Evolutionary conservation across 495 filamentous ascomycete species (phyloP), one percentile per base, ranked within the genome.

Genomic region (Penicillium macrosclerotiorum): DNA sequence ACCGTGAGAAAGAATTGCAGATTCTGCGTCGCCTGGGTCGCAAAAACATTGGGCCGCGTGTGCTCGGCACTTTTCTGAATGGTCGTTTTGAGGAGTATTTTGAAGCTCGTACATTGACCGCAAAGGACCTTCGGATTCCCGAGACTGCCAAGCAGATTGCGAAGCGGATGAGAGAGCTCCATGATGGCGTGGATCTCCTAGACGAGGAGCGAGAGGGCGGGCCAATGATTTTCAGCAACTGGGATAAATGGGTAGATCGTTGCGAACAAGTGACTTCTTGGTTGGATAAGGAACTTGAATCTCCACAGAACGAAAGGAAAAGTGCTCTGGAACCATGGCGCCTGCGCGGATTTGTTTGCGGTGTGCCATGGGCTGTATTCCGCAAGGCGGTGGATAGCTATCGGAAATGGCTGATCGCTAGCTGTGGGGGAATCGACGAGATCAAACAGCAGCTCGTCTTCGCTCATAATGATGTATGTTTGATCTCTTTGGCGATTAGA

Each of bases 11-110:
- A 18, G 93, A 99, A 66, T 71, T 99, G 22, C 80, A 82, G 37
- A 93, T 97, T 39, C 77, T 99, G 14, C 79, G 84, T 32, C 84
- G 93, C 9, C 79, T 99, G 12, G 89, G 89, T 9, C 80, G 86
- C 25, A 93, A 96, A 77, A 85, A 85, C 47, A 99, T 99, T 42
- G 93, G 93, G 4, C 93, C 93, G 9, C 82, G 89, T 16, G 72
- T 99, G n/a, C 73, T 97, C 0, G 93, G 94, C 6, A 96, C 89
- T 3, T 99, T 99, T 60, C 74, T 71, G 7, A 99, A 99, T 58
- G 93, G 93, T n/a, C 83, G 93, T 14, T 97, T 99, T 52, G 93
- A 99, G 65, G 83, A 97, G 65, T 96, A 83, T 62, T 86, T 93
- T 54, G 78, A 95, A 57, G 88, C 94, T 0, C 74, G 76, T 16